These are phyloP conservation scores for Trichoderma aggressivum DNA, from an alignment of 2,329 filamentous ascomycete species.

Conservation along the genomic window DNA sequence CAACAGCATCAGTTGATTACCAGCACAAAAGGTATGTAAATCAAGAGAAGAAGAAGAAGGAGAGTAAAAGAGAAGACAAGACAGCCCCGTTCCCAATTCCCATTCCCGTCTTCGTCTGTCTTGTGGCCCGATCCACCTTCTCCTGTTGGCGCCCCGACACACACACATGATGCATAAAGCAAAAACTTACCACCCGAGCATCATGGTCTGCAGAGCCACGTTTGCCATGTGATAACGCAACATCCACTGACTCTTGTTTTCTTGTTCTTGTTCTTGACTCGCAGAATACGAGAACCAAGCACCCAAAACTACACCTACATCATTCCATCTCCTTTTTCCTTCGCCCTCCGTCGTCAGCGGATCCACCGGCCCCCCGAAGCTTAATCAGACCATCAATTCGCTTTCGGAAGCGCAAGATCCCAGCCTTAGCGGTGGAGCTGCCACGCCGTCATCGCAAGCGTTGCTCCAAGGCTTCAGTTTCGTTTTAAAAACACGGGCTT, in stretches of 20 bases:
- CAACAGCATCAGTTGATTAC: not conserved
- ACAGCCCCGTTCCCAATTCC: too few species aligned
- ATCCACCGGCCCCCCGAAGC: not conserved
- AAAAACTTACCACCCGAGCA: not conserved
- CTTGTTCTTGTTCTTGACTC: not conserved
- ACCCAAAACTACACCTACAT: not conserved
- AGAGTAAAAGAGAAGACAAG: not conserved
- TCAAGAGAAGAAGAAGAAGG: not conserved
- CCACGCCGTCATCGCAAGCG: not conserved
- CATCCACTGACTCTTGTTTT: not conserved
- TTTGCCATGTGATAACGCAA: not conserved
- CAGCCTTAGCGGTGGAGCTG: conserved; percentile 12
- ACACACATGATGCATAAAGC: not conserved
- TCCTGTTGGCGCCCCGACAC: not conserved
- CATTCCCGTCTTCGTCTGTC: not conserved
- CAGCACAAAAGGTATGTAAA: not conserved
- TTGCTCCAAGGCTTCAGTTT: not conserved
- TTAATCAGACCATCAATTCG: conserved; percentile 8
- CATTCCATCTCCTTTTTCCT: not conserved
- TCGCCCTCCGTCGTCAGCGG: not conserved
- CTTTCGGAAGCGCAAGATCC: not conserved
- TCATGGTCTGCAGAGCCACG: not conserved
- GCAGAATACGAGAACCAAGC: too few species aligned
- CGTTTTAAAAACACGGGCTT: not conserved
- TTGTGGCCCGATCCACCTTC: too few species aligned